These are phyloP conservation scores for Curvularia lunata DNA, from an alignment of 2,329 filamentous ascomycete species.

Conservation along the genomic window DNA sequence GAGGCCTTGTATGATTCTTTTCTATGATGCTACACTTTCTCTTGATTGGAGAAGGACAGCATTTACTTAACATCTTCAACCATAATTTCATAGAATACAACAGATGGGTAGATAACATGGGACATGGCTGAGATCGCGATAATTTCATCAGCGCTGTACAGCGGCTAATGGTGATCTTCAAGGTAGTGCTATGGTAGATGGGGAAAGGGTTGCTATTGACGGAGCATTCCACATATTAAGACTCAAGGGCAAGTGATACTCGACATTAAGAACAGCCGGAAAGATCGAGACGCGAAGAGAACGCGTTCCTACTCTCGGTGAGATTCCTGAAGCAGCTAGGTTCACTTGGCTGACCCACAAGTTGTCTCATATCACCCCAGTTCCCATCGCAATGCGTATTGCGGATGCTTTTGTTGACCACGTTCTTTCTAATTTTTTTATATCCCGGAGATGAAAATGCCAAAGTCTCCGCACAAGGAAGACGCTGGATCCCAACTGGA, in stretches of 20 bases:
- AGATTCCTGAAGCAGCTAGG: background rate
- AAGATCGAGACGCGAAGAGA: background rate
- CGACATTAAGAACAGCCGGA: background rate
- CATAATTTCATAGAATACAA: background rate
- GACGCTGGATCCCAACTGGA: slow-evolving; percentile 3
- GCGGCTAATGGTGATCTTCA: background rate
- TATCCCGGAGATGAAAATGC: slow-evolving; percentile 6
- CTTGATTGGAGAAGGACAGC: background rate
- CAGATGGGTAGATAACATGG: background rate
- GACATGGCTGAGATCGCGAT: background rate
- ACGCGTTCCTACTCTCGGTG: background rate
- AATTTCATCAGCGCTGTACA: background rate
- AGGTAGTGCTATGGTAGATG: background rate
- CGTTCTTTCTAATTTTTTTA: background rate
- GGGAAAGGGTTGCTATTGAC: too few species aligned
- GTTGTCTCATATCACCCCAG: background rate
- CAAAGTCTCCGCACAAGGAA: background rate
- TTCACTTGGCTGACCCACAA: background rate
- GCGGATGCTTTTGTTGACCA: background rate
- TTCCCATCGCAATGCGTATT: slow-evolving; percentile 2
- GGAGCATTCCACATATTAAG: background rate
- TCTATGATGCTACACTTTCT: background rate
- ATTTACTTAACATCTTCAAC: too few species aligned
- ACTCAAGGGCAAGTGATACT: background rate
- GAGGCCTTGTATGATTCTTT: background rate